A percentile compares a stretch with the other conserved stretches of the same genome.
These are phyloP conservation scores for Helianthus tuberosus DNA, from an alignment of 129 eudicot genomes.

Conservation along the genomic window DNA sequence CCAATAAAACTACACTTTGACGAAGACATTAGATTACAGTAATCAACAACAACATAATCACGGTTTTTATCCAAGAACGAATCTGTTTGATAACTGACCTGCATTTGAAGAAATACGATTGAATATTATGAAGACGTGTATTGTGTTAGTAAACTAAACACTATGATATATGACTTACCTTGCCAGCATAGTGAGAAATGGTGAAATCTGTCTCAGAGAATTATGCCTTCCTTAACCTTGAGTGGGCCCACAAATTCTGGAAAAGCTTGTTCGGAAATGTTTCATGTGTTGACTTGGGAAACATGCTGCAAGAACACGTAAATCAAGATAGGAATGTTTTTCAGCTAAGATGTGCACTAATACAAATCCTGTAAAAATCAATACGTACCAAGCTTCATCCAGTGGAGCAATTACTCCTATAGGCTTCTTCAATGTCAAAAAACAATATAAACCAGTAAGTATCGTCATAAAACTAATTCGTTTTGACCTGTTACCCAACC, in stretches of 20 bases:
- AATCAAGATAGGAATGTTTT: constrained; percentile 31
- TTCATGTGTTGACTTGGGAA: constrained; percentile 96
- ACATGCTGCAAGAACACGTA: constrained; percentile 74
- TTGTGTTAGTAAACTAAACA: constrained; percentile 5
- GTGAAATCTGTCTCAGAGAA: constrained; percentile 92
- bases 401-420: constrained; percentile 83
- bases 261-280: constrained; percentile 94
- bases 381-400: constrained; percentile 96
- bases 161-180: constrained; percentile 51
- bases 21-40: constrained; percentile 77
- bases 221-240: constrained; percentile 83
- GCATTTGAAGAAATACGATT: constrained; percentile 23
- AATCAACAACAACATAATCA: constrained; percentile 93
- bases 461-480: background rate
- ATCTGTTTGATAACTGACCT: constrained; percentile 94
- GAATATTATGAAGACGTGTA: constrained; percentile 14
- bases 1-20: constrained; percentile 79
- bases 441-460: constrained; percentile 3
- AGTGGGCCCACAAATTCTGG: constrained; percentile 76
- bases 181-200: constrained; percentile 95
- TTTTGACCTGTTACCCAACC: too few relatives aligned
- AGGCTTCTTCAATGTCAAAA: constrained; percentile 79
- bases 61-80: constrained; percentile 89
- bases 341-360: constrained; percentile 25
- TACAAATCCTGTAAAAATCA: constrained; percentile 26